phyloP scores from a whole-genome alignment of 1,284 basidiomycete genomes.

The Grifola frondosa region DNA sequence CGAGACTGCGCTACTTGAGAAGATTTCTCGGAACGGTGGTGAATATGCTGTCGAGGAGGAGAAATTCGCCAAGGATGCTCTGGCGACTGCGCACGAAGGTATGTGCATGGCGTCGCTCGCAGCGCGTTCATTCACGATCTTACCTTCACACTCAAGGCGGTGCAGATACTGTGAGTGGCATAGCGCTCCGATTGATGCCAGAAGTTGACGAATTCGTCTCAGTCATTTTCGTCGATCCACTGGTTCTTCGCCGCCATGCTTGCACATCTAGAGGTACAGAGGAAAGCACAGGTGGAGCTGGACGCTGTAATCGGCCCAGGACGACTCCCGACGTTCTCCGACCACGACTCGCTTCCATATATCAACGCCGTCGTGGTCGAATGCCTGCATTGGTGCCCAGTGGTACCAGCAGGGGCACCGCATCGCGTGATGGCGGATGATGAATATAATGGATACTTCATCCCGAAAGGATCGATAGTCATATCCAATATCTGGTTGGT shows the following conservation, averaged over 20 bases:
- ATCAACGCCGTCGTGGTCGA: constrained; percentile 27
- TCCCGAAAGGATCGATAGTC: constrained; percentile 13
- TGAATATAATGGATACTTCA: constrained; percentile 16
- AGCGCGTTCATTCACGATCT: background rate
- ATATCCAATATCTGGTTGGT: constrained; percentile 11
- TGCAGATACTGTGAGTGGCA: background rate
- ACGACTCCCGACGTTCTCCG: constrained; percentile 21
- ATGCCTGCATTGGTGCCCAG: constrained; percentile 19
- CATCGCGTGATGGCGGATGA: constrained; percentile 17
- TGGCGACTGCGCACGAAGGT: background rate
- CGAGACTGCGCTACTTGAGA: background rate
- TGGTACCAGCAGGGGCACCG: constrained; percentile 17
- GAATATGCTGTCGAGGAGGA: background rate
- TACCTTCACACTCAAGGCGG: background rate
- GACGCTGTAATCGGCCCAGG: constrained; percentile 18
- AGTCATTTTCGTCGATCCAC: constrained; percentile 17
- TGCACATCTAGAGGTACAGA: constrained; percentile 21
- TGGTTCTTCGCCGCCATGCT: constrained; percentile 21
- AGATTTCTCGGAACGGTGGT: background rate
- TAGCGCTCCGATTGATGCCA: background rate
- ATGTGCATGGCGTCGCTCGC: background rate
- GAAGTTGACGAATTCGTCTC: background rate
- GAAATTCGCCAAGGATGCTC: background rate
- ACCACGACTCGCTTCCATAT: constrained; percentile 22
- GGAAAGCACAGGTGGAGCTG: constrained; percentile 24